Evolutionary conservation across 73 alveolate species (phyloP).

Genomic region (Tetrahymena elliotti): DNA sequence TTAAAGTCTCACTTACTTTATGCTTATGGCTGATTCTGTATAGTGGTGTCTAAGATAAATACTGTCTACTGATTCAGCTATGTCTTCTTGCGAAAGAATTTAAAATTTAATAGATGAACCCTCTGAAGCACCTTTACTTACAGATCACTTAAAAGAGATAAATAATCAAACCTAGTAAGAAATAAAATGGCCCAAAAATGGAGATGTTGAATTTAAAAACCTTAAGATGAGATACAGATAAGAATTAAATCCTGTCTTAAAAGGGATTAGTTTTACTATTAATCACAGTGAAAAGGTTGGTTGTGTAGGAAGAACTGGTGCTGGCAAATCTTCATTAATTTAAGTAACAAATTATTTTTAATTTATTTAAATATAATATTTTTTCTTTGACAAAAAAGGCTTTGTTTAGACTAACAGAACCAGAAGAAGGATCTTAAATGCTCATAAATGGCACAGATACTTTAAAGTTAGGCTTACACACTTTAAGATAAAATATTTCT

Average conservation of each 20-base stretch:
- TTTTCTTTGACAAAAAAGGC: constrained; percentile 45
- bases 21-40: constrained; percentile 1
- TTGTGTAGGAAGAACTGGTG: constrained; percentile 76
- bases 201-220: constrained; percentile 48
- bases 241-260: constrained; percentile 55
- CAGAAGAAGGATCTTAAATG: constrained; percentile 47
- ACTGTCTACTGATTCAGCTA: neutral
- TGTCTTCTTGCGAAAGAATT: constrained; percentile 21
- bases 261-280: constrained; percentile 33
- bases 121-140: constrained; percentile 14
- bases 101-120: neutral
- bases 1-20: neutral
- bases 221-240: constrained; percentile 52
- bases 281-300: constrained; percentile 66
- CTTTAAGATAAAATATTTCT: constrained; percentile 50
- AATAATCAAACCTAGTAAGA: neutral
- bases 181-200: constrained; percentile 64
- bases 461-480: constrained; percentile 47
- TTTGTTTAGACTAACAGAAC: constrained; percentile 74
- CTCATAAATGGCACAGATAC: constrained; percentile 59
- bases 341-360: neutral
- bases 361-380: neutral
- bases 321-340: constrained; percentile 73
- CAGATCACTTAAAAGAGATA: neutral
- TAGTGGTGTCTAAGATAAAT: constrained; percentile 3